Conservation (phyloP, 305 asterid genomes). For the Nicotiana rustica region DNA sequence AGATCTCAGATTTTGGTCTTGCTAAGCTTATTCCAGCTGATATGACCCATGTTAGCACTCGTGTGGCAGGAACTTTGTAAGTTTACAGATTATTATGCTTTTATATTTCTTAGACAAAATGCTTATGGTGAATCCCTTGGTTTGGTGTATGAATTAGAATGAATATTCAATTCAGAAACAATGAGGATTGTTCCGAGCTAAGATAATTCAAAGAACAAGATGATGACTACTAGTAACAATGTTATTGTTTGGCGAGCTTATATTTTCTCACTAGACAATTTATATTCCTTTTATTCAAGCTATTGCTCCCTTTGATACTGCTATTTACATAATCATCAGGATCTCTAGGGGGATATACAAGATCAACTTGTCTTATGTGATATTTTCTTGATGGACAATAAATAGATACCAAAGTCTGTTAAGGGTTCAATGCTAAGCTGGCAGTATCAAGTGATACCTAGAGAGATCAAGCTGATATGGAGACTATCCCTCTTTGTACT, state of each 20-base stretch:
- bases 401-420: not conserved
- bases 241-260: not conserved
- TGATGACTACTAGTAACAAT: not conserved
- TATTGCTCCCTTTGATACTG: not conserved
- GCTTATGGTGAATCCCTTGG: not conserved
- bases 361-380: not conserved
- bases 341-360: not conserved
- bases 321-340: not conserved
- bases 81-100: slow-evolving; percentile 41
- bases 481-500: no score
- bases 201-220: not conserved
- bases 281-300: not conserved
- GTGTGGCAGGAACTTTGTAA: slow-evolving; percentile 91
- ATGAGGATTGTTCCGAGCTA: not conserved
- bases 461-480: no score
- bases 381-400: not conserved
- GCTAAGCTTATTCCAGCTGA: slow-evolving; percentile 80
- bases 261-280: not conserved
- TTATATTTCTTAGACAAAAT: not conserved
- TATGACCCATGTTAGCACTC: slow-evolving; percentile 83
- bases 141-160: slow-evolving; percentile 6
- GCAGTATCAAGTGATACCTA: no score
- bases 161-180: not conserved
- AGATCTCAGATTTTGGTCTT: slow-evolving; percentile 90
- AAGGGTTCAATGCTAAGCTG: no score